phyloP scores from a whole-genome alignment of 306 rosid genomes.

The Prunus davidiana region DNA sequence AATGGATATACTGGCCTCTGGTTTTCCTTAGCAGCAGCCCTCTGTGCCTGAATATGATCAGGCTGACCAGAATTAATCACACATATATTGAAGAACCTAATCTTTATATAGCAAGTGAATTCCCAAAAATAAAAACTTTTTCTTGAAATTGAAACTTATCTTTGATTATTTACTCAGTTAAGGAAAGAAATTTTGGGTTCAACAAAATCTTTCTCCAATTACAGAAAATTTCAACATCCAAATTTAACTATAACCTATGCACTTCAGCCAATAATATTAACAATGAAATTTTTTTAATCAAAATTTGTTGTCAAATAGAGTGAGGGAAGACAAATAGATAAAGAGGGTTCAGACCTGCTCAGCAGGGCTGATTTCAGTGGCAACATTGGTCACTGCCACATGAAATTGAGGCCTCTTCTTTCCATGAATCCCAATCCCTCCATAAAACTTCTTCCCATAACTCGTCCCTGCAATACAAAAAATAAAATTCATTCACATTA shows the following conservation, averaged over 20 bases:
- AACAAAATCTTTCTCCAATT: constrained; percentile 10
- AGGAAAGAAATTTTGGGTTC: neutral
- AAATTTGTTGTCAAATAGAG: neutral
- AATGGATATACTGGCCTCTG: constrained; percentile 94
- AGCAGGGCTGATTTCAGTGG: constrained; percentile 74
- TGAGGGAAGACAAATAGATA: neutral
- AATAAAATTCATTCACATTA: constrained; percentile 15
- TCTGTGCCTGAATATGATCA: constrained; percentile 49
- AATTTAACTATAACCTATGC: neutral
- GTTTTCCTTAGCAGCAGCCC: constrained; percentile 47
- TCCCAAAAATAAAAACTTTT: neutral
- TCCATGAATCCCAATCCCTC: constrained; percentile 55
- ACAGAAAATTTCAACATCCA: neutral
- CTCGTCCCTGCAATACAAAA: constrained; percentile 49
- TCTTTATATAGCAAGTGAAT: neutral
- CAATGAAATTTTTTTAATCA: neutral
- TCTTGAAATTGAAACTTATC: neutral
- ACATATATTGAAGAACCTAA: neutral
- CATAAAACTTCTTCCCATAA: constrained; percentile 47
- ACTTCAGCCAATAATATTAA: neutral
- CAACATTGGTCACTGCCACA: constrained; percentile 67
- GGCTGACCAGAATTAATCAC: constrained; percentile 8
- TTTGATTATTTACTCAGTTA: too few species aligned
- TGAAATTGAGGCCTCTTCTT: constrained; percentile 57
- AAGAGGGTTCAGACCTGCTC: constrained; percentile 49